Evolutionary conservation across 225 moss, liverwort and hornwort species (phyloP).

Genomic region (Thuidium tamariscinum): DNA sequence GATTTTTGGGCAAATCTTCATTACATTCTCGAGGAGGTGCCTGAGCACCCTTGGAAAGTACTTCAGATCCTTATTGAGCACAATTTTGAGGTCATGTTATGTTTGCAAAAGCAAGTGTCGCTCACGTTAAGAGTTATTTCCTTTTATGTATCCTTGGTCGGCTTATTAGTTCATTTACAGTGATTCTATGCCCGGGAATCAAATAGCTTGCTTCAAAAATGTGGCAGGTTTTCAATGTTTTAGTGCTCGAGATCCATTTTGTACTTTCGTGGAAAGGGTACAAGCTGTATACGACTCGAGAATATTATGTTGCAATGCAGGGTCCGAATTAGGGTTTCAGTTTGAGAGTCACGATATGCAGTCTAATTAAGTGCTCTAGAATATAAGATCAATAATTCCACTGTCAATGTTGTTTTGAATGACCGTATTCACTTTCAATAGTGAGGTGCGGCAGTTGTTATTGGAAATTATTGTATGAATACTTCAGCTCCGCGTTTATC

Average conservation of each 20-base stretch:
- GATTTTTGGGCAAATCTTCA: not conserved
- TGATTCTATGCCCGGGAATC: not conserved
- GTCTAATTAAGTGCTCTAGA: not conserved
- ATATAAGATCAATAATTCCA: not conserved
- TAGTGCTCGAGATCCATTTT: not conserved
- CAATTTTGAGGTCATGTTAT: not conserved
- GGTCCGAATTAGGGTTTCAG: not conserved
- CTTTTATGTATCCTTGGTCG: not conserved
- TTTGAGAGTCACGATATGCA: not conserved
- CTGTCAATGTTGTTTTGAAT: not conserved
- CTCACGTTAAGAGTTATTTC: not conserved
- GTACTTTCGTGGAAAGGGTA: not conserved
- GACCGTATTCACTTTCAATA: not conserved
- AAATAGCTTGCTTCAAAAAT: not conserved
- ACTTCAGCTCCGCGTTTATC: not conserved
- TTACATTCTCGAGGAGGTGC: not conserved
- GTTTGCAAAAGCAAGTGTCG: not conserved
- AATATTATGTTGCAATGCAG: not conserved
- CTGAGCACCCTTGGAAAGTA: not conserved
- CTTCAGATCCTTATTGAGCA: not conserved
- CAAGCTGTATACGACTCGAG: not conserved
- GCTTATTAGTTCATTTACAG: not conserved
- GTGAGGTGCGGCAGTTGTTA: not conserved
- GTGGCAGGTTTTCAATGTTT: not conserved
- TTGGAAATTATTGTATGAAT: not conserved